A percentile compares a stretch with the other conserved stretches of the same genome.
phyloP scores from a whole-genome alignment of 1,284 basidiomycete genomes.

The Ustilago loliicola region DNA sequence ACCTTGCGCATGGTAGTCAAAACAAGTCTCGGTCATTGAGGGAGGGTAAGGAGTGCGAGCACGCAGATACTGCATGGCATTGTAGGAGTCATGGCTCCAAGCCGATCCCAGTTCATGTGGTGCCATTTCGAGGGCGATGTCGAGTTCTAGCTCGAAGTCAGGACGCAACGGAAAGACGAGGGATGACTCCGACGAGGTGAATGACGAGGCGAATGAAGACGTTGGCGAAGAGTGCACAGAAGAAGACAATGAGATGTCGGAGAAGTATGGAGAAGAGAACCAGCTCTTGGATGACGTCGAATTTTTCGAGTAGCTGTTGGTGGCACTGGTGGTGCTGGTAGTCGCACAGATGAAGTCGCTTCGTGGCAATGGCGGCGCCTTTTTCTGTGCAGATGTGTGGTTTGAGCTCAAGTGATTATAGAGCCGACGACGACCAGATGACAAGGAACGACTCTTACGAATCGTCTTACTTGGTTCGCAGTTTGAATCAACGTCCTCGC shows the following conservation, averaged over 20 bases:
- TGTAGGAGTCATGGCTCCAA: slow-evolving; percentile 48
- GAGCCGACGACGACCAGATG: slow-evolving; percentile 23
- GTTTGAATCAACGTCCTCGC: neutral
- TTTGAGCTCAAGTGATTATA: slow-evolving; percentile 11
- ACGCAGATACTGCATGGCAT: slow-evolving; percentile 43
- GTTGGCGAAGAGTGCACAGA: neutral
- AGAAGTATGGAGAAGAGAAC: slow-evolving; percentile 18
- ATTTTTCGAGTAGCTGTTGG: neutral
- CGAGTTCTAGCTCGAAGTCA: slow-evolving; percentile 44
- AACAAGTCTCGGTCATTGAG: slow-evolving; percentile 38
- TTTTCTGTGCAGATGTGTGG: neutral
- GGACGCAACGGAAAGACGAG: slow-evolving; percentile 40
- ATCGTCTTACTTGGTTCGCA: neutral
- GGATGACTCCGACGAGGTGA: slow-evolving; percentile 20
- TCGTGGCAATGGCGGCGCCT: slow-evolving; percentile 2
- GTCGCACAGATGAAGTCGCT: neutral
- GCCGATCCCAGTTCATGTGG: slow-evolving; percentile 43
- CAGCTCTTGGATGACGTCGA: slow-evolving; percentile 15
- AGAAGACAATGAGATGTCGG: slow-evolving; percentile 14
- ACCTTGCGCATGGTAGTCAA: slow-evolving; percentile 40
- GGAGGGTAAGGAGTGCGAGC: slow-evolving; percentile 50
- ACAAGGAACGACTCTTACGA: slow-evolving; percentile 17
- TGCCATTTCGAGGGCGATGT: slow-evolving; percentile 46
- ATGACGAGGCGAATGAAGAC: slow-evolving; percentile 10
- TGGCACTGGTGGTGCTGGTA: neutral